phyloP scores from a whole-genome alignment of 208 protist genomes.

The Leishmania tropica region DNA sequence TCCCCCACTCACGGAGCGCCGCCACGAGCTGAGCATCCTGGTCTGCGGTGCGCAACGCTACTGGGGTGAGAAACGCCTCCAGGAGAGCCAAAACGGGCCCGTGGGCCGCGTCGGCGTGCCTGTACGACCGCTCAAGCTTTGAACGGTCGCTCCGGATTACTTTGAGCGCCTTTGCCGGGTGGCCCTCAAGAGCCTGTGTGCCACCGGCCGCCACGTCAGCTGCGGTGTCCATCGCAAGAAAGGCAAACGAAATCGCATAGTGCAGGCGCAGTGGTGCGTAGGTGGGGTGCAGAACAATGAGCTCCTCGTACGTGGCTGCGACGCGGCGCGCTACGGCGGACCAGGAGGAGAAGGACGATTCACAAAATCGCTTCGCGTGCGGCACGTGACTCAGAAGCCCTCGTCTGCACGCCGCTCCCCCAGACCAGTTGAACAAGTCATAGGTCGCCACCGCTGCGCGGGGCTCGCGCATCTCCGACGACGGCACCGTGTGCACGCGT shows the following conservation, averaged over 20 bases:
- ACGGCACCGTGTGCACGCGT: slow-evolving; percentile 16
- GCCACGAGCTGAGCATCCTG: slow-evolving; percentile 15
- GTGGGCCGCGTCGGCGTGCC: slow-evolving; percentile 35
- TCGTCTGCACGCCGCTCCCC: slow-evolving; percentile 23
- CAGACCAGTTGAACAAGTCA: slow-evolving; percentile 59
- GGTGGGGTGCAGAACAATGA: slow-evolving; percentile 69
- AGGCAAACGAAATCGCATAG: slow-evolving; percentile 45
- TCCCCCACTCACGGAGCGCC: slow-evolving; percentile 7
- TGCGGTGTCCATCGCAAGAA: slow-evolving; percentile 6
- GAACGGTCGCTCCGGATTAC: slow-evolving; percentile 25
- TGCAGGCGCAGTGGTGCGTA: slow-evolving; percentile 76
- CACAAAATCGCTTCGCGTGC: slow-evolving; percentile 48
- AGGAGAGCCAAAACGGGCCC: slow-evolving; percentile 38
- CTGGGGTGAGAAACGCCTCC: slow-evolving; percentile 45
- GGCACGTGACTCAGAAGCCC: slow-evolving; percentile 11
- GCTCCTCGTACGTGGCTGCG: slow-evolving; percentile 77
- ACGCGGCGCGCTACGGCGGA: slow-evolving; percentile 31
- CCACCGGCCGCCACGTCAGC: neutral
- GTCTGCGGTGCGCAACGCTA: slow-evolving; percentile 9
- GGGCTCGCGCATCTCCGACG: neutral
- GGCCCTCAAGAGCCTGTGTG: neutral
- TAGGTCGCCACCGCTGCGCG: slow-evolving; percentile 1
- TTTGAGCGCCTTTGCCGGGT: slow-evolving; percentile 23
- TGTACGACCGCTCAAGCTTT: slow-evolving; percentile 15
- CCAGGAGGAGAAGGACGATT: slow-evolving; percentile 42